These are phyloP conservation scores for Heliophila coronopifolia DNA, from an alignment of 441 rosid species.

Conservation along the genomic window DNA sequence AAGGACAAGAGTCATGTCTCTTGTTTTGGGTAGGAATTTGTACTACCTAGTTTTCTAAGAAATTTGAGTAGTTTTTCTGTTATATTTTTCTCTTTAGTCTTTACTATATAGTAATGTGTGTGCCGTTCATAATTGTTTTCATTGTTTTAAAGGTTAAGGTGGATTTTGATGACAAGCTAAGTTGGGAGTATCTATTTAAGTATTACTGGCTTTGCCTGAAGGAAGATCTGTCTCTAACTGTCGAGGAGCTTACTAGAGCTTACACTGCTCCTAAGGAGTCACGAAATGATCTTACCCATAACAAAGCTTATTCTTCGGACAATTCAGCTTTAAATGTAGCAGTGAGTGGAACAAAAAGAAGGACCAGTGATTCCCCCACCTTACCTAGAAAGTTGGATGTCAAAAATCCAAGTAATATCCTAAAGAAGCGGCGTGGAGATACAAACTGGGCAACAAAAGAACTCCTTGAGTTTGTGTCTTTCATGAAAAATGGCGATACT, in stretches of 20 bases:
- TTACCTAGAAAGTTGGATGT: conserved; percentile 30
- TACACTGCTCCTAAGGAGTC: conserved; percentile 29
- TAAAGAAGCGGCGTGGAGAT: conserved; percentile 32
- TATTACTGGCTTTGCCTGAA: conserved; percentile 79
- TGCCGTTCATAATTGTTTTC: not conserved
- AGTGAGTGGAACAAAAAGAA: conserved; percentile 48
- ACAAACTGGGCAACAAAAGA: conserved; percentile 78
- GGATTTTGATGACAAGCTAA: conserved; percentile 93
- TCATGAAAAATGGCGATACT: conserved; percentile 73
- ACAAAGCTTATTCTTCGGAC: conserved; percentile 30
- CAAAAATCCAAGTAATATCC: conserved; percentile 29
- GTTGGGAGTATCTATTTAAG: conserved; percentile 99
- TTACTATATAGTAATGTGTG: not conserved
- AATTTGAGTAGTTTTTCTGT: conserved; percentile 1
- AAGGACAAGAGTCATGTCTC: conserved; percentile 1
- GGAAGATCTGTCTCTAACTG: conserved; percentile 61
- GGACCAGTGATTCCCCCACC: conserved; percentile 34
- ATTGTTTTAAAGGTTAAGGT: conserved; percentile 68
- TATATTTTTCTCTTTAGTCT: not conserved
- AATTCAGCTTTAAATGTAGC: conserved; percentile 36
- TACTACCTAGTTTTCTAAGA: not conserved
- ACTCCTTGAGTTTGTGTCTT: conserved; percentile 79
- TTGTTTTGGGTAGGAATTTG: conserved; percentile 11
- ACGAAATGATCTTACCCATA: conserved; percentile 30
- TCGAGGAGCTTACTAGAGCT: conserved; percentile 57